Evolutionary conservation across 1,139 yeast genomes (phyloP), one percentile per base, ranked within the genome.

Genomic region (Nakaseomyces nivariensis): DNA sequence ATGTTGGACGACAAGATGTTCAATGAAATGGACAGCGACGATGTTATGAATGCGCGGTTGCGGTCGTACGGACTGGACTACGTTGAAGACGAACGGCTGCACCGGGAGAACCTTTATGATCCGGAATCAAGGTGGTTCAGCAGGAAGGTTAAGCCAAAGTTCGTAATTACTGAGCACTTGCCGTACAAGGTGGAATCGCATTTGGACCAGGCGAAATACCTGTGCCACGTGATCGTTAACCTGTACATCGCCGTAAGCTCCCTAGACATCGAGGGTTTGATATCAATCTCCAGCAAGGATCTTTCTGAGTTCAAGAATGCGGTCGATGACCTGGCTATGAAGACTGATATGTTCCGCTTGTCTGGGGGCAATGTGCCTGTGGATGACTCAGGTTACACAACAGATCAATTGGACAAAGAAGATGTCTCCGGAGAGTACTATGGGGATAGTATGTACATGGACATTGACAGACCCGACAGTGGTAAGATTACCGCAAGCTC

Each of bases 121-220:
- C 75, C 77, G 5, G 58, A 60, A 0, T 81, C 88, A 0, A 70
- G 76, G 40, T 82, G 80, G 71, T 84, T 67, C 63, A 72, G 85
- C 6, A 71, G 88, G 46, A 58, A 62, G 49, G 53, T 68, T 60
- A 57, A 76, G 67, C 64, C 90, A 51, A 78, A 81, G 17, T 72
- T 85, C 51, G 75, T 80, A 49, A 73, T 86, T 53, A 79, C 79
- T 24, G 70, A 67, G 13, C 62, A 81, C 48, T 72, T 92, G 43
- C 98, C 98, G 0, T 92, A 92, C 64, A 71, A 72, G 43, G 77
- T 84, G 1, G 97, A 89, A 65, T 63, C 78, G 1, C 81, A 81
- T 8, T 71, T 71, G 44, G 95, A 86, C 54, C 85, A 81, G 53
- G 84, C 89, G 17, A 77, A 76, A 51, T 90, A 88, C 59, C 72